These are phyloP conservation scores for Mucor irregularis DNA, from an alignment of 371 early-diverging fungal species.

Conservation along the genomic window DNA sequence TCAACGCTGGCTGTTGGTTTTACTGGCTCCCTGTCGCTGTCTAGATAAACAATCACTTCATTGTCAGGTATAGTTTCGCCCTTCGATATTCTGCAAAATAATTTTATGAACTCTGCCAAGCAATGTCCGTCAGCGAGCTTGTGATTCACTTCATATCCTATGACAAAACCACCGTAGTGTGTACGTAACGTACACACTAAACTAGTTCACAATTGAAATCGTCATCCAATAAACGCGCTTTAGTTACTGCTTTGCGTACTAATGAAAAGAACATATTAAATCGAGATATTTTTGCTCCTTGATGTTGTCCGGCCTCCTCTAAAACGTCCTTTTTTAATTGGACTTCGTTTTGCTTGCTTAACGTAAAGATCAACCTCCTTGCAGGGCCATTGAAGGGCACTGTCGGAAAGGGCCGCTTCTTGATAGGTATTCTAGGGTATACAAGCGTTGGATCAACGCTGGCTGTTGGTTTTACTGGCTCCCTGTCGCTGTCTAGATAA, in stretches of 20 bases:
- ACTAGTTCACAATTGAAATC: slow-evolving; percentile 6
- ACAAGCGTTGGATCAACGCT: slow-evolving; percentile 4
- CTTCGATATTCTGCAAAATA: background rate
- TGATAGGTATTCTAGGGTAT: slow-evolving; percentile 1
- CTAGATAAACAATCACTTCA: background rate
- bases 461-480: background rate
- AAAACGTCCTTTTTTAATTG: background rate
- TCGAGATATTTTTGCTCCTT: background rate
- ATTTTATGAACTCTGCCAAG: background rate
- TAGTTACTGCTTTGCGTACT: slow-evolving; percentile 6
- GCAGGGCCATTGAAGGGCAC: slow-evolving; percentile 9
- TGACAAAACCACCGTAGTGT: slow-evolving; percentile 7
- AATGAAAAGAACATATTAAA: slow-evolving; percentile 8
- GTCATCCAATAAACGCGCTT: background rate
- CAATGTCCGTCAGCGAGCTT: slow-evolving; percentile 15
- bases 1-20: background rate
- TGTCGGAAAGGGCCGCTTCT: background rate
- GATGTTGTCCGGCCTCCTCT: background rate
- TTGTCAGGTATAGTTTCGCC: background rate
- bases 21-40: slow-evolving; percentile 2
- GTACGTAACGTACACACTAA: no score
- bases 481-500: slow-evolving; percentile 7
- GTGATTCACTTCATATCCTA: slow-evolving; percentile 10
- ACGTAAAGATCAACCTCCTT: slow-evolving; percentile 5
- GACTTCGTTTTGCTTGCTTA: no score